Conservation (phyloP, 1,284 basidiomycete genomes). For the Ceratobasidium sp. region DNA sequence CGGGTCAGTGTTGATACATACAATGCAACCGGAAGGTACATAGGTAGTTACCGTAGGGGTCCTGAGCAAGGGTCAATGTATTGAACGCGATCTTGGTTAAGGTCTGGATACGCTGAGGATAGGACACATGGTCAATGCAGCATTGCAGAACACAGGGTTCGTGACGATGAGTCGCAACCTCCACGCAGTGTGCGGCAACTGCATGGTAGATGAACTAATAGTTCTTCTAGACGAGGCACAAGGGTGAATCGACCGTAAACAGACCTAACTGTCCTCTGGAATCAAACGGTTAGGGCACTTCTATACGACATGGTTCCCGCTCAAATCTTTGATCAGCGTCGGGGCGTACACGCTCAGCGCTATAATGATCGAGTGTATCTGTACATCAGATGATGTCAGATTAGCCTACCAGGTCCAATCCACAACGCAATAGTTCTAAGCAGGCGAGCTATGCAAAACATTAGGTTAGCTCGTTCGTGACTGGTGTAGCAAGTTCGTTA, state of each 20-base stretch:
- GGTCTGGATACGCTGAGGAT: conserved; percentile 92
- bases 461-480: not conserved
- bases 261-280: conserved; percentile 95
- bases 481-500: not conserved
- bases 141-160: conserved; percentile 99
- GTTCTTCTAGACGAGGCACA: not conserved
- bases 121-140: conserved; percentile 99
- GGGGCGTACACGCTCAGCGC: conserved; percentile 98
- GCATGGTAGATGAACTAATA: conserved; percentile 98
- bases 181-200: conserved; percentile 97
- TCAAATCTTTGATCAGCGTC: conserved; percentile 98
- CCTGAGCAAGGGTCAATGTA: conserved; percentile 96
- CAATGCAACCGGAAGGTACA: conserved; percentile 47
- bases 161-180: conserved; percentile 98
- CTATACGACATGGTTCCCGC: conserved; percentile 99
- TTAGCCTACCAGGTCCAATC: conserved; percentile 28
- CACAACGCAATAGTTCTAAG: conserved; percentile 6
- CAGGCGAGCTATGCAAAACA: conserved; percentile 1
- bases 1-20: conserved; percentile 4
- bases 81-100: conserved; percentile 99
- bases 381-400: conserved; percentile 63
- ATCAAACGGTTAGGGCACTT: conserved; percentile 98
- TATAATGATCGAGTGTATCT: conserved; percentile 97
- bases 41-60: conserved; percentile 97
- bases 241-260: conserved; percentile 39